These are phyloP conservation scores for Saccharomycopsis sp. DNA, from an alignment of 805 yeast species.

Conservation along the genomic window DNA sequence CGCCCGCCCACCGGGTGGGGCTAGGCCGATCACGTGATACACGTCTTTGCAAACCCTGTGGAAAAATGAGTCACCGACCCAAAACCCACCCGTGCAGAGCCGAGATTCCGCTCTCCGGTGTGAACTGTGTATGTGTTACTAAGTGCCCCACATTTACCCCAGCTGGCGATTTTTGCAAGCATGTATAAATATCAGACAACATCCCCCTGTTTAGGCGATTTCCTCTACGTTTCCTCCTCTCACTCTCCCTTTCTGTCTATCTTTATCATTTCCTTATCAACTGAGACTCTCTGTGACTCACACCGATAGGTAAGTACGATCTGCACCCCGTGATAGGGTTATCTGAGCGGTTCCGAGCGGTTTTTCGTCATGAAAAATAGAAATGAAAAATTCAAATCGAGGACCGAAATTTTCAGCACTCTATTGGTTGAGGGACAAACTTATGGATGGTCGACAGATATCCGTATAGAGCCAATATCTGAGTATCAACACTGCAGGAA, in stretches of 20 bases:
- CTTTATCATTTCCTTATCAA: too few relatives aligned
- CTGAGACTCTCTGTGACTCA: background rate
- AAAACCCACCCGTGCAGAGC: background rate
- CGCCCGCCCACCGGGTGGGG: background rate
- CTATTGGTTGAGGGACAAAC: background rate
- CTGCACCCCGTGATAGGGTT: background rate
- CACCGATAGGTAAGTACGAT: background rate
- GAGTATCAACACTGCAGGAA: too few relatives aligned
- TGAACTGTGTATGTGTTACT: too few relatives aligned
- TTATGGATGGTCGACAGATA: too few relatives aligned
- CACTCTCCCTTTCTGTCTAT: too few relatives aligned
- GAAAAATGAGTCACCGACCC: background rate
- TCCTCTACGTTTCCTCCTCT: too few relatives aligned
- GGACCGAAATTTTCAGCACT: background rate
- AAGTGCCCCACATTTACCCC: too few relatives aligned
- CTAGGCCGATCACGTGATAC: too few relatives aligned
- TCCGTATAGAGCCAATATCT: too few relatives aligned
- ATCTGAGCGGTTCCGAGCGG: too few relatives aligned
- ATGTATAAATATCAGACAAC: background rate
- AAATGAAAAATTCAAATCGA: background rate
- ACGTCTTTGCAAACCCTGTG: too few relatives aligned
- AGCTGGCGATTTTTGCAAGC: too few relatives aligned
- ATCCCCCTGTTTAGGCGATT: background rate
- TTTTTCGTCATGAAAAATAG: background rate
- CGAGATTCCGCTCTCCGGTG: background rate